Evolutionary conservation across 495 filamentous ascomycete genomes (phyloP), one percentile per base, ranked within the genome.

Genomic region (Schizothecium vesticola): DNA sequence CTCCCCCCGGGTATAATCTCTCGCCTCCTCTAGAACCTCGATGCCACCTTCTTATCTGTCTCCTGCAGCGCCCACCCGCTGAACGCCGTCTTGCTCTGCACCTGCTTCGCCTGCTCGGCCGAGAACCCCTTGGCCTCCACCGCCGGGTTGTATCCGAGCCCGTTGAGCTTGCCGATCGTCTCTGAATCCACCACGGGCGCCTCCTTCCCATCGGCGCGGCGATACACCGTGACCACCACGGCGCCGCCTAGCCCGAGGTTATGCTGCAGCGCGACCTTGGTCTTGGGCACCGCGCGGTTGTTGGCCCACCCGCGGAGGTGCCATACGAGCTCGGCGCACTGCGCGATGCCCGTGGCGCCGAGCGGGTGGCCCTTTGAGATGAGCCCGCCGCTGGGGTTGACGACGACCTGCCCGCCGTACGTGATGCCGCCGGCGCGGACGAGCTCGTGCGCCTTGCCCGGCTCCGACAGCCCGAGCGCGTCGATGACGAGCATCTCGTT

Each of bases 301-400:
- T 93, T 96, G 12, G 94, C 95, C 95, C 95, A 97, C 3, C 95
- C 95, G 59, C 95, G 83, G 74, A 99, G 82, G 70, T 99, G 95
- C 95, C 95, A 99, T 24, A 96, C 92, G 56, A 99, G 79, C 80
- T 99, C 95, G 2, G 95, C 92, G 73, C 94, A 97, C 80, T 99
- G 95, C 16, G 95, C 95, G 56, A 99, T 81, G 36, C 95, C 95
- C 1, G 91, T 95, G 0, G 95, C 95, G 7, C 95, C 95, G 11
- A 99, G 86, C 0, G 95, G 95, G 77, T 99, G 95, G 29, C 95
- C 95, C 80, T 99, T 99, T 62, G 90, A 94, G 68, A 97, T 97
- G 8, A 99, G 85, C 16, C 95, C 95, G 29, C 95, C 95, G 2
- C 90, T 93, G 1, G 95, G 95, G 78, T 99, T 99, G 73, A 99